Conservation (phyloP, 148 eudicot species). For the Limonium bicolor region DNA sequence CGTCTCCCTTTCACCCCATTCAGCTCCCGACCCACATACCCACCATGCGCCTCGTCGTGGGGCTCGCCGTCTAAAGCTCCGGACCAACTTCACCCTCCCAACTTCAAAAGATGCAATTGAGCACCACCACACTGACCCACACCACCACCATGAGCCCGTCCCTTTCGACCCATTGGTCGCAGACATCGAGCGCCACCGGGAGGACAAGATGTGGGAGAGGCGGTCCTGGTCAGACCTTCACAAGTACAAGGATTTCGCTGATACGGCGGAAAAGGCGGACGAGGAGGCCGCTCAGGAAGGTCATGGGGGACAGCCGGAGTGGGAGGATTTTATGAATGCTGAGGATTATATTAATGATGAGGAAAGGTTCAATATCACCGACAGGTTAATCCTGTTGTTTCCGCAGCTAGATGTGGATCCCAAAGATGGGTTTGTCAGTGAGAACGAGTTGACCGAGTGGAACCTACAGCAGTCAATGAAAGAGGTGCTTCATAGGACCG, state of each 20-base stretch:
- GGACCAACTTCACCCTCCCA: slow-evolving; percentile 34
- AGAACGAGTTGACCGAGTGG: slow-evolving; percentile 58
- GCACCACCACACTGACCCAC: slow-evolving; percentile 8
- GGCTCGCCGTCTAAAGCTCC: slow-evolving; percentile 52
- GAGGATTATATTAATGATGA: slow-evolving; percentile 84
- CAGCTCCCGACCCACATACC: slow-evolving; percentile 1
- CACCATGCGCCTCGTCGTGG: slow-evolving; percentile 13
- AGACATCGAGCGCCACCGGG: slow-evolving; percentile 41
- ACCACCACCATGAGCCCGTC: slow-evolving; percentile 29
- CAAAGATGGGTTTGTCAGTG: slow-evolving; percentile 40
- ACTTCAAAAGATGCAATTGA: background rate
- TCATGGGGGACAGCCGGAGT: slow-evolving; percentile 50
- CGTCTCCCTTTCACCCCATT: slow-evolving; percentile 28
- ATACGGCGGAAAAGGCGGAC: slow-evolving; percentile 1
- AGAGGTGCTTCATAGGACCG: slow-evolving; percentile 52
- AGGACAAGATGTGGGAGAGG: slow-evolving; percentile 47
- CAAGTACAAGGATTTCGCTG: slow-evolving; percentile 6
- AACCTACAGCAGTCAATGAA: slow-evolving; percentile 26
- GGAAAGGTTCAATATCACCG: slow-evolving; percentile 66
- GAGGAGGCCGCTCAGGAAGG: slow-evolving; percentile 21
- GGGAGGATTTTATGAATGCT: slow-evolving; percentile 72
- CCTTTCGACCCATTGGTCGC: slow-evolving; percentile 78
- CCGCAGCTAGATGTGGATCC: slow-evolving; percentile 68
- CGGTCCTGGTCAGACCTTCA: slow-evolving; percentile 22
- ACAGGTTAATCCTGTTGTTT: slow-evolving; percentile 39